Evolutionary conservation across 139 green algal species (phyloP), one percentile per base, ranked within the genome.

Genomic region (Tetradesmus obliquus): DNA sequence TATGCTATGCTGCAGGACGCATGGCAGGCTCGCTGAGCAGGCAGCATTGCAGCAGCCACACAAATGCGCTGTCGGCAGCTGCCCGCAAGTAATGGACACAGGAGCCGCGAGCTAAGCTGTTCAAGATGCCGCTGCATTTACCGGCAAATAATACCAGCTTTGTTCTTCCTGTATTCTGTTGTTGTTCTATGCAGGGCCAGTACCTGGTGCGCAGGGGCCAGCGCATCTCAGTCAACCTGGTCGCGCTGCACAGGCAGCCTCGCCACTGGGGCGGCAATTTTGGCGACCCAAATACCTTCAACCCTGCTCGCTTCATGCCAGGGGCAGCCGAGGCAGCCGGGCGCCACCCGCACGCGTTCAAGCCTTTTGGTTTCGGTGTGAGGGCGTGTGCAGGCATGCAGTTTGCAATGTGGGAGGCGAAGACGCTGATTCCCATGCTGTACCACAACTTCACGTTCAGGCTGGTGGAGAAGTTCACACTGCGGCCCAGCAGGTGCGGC

Each of bases 241-340:
- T 92, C 6, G 91, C 82, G 0, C 54, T 94, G 82, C 87, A 94
- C 76, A 55, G 90, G 1, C 54, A 90, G 60, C 32, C 45, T 32
- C 51, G 85, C 24, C 84, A 90, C 71, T 94, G 87, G 91, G 69
- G 86, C 19, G 86, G 86, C 5, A 32, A 66, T 17, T 86, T 82
- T 51, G 87, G 84, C 22, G 88, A 86, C 22, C 87, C 55, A 12
- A 62, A 76, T 53, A 57, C 86, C 91, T 94, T 90, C 87, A 90
- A 92, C 87, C 91, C 87, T 17, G 87, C 79, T 7, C 72, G 91
- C 17, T 92, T 92, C 83, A 87, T 93, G 87, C 83, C 87, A 2
- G 86, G 66, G 1, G 86, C 86, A 20, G 66, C 69, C 12, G 66
- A 82, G 45, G 24, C 66, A 9, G 15, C 15, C 58, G 66, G 86